phyloP scores from a whole-genome alignment of 345 rosid species.

The Garcia nutans region DNA sequence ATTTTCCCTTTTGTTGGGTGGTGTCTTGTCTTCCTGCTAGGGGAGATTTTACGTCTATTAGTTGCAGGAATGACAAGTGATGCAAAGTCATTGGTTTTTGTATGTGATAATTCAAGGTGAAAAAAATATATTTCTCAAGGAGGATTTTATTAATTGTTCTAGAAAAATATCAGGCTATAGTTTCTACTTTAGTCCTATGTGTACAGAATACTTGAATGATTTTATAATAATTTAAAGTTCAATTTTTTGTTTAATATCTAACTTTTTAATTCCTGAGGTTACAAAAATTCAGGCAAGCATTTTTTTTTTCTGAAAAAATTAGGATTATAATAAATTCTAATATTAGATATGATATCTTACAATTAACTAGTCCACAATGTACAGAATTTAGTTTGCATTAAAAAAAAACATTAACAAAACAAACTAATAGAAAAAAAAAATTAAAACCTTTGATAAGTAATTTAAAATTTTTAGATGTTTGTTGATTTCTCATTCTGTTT shows the following conservation, averaged over 20 bases:
- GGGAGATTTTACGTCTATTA: neutral
- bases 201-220: constrained; percentile 17
- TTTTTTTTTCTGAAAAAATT: no score
- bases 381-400: no score
- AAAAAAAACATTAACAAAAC: no score
- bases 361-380: no score
- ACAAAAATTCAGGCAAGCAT: no score
- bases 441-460: no score
- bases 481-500: no score
- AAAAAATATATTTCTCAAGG: neutral
- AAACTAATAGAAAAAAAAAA: no score
- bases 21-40: neutral
- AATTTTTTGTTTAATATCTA: neutral
- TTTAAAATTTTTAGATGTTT: no score
- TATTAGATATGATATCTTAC: no score
- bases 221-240: constrained; percentile 4
- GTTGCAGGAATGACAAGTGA: neutral
- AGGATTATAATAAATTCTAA: no score
- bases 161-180: constrained; percentile 10
- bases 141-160: constrained; percentile 12
- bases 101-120: constrained; percentile 1
- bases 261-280: no score
- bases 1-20: neutral
- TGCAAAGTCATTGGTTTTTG: constrained; percentile 7
- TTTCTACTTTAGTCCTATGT: constrained; percentile 8